Base-by-base conservation (phyloP, 768 basidiomycete species). In the Suillus clintonianus region DNA sequence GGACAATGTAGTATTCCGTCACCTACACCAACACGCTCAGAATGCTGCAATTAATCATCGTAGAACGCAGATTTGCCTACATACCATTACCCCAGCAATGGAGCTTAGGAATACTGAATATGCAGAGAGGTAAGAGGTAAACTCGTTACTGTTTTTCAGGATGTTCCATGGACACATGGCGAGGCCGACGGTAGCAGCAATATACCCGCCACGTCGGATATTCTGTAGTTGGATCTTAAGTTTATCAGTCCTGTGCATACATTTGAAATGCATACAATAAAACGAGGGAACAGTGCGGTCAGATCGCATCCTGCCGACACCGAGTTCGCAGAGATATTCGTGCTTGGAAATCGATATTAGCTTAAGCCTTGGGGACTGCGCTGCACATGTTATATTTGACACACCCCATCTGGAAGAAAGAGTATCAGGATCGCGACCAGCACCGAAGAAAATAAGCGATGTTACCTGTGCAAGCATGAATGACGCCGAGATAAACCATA, bases 301-400 rank as follows among this genome's bases (percentile, higher is more conserved):
- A 94, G 75, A 74, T 94, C 92, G 70, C 91, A 92, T 15, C 93
- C 91, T 4, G 92, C 91, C 50, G 87, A 89, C 71, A 94, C 85
- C 5, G 89, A 88, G 77, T 94, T 94, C 36, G 91, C 92, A 11
- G 90, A 89, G 69, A 91, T 89, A 74, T 91, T 93, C 36, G 89
- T 91, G 19, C 88, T 89, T 66, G 62, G 62, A 60, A 60, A 60
- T 60, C 22, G 32, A 66, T 65, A 62, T 36, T 36, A 57, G 13
- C 54, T 8, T 55, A 55, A 53, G 50, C 39, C 22, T 24, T 13
- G 24, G 45, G 24, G 51, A 17, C 50, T 51, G 60, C 65, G 42
- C 69, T 63, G 65, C 17, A 24, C 15, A 69, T 62, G 70, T 74
- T 60, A 63, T 50, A 60, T 42, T 39, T 37, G 13, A 60, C 61